Evolutionary conservation across 768 basidiomycete species (phyloP), one percentile per base, ranked within the genome.

Genomic region (Boletus pseudopeckii): DNA sequence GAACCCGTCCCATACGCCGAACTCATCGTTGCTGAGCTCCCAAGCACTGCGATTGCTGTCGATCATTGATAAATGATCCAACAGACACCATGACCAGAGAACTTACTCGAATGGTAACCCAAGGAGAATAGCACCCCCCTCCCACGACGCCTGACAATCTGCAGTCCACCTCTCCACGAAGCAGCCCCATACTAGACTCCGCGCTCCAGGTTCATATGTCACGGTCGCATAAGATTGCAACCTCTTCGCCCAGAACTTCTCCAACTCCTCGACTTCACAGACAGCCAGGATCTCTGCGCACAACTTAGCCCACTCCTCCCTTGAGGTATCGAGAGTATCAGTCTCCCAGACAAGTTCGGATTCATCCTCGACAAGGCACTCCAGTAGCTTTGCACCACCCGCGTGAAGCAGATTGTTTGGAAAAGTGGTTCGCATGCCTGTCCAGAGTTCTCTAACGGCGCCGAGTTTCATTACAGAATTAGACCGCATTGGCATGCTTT

Each of bases 61-160:
- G 36, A 42, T 32, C 36, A 28, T 53, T 7, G 2, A 51, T 52
- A 46, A 58, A 59, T 37, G 58, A 33, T 46, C 37, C 24, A 44
- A 44, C 26, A 44, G 8, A 39, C 7, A 7, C n/a, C 5, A 52
- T 30, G 5, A 46, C n/a, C 54, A 61, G 45, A 48, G 49, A 20
- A 77, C 80, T 66, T 64, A 83, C 84, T 73, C 70, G 59, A 90
- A 91, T 7, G 88, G 89, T 47, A 82, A 74, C 28, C 76, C 76
- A 22, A 89, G 73, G 17, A 80, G 66, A 20, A 79, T 64, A 15
- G 78, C 68, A 18, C 77, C 77, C 14, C 78, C 76, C 54, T 85
- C 81, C 83, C 82, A 88, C 18, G 65, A 70, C 1, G 74, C 74
- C 15, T 74, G 72, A 3, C 59, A 59, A 45, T 76, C 73, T 14